Percentiles rank a stretch among this genome's conserved stretches.
These are phyloP conservation scores for Thielaviopsis musarum DNA, from an alignment of 2,329 filamentous ascomycete genomes.

Conservation along the genomic window DNA sequence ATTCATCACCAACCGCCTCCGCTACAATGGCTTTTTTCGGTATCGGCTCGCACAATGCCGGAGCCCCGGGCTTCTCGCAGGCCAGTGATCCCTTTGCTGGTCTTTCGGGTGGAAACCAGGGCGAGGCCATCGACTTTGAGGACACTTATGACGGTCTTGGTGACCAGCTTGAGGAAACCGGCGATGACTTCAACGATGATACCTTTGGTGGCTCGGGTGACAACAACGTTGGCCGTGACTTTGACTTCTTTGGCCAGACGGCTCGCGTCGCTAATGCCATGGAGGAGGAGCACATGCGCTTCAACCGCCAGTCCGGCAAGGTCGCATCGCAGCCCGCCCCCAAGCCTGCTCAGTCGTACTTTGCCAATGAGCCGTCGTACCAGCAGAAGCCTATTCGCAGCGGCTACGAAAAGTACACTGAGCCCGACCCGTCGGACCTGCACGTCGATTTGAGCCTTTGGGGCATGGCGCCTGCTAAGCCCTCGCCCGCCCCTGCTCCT, in stretches of 20 bases:
- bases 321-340: constrained; percentile 19
- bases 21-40: constrained; percentile 77
- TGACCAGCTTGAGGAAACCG: constrained; percentile 75
- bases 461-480: constrained; percentile 50
- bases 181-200: constrained; percentile 92
- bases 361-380: constrained; percentile 9
- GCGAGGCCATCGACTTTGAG: constrained; percentile 61
- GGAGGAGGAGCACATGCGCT: constrained; percentile 79
- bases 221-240: constrained; percentile 65
- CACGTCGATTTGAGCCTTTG: constrained; percentile 88
- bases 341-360: constrained; percentile 15
- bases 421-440: constrained; percentile 70
- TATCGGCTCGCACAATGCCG: constrained; percentile 48
- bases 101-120: constrained; percentile 45
- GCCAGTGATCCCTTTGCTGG: constrained; percentile 74
- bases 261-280: constrained; percentile 74
- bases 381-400: constrained; percentile 47
- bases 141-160: constrained; percentile 94
- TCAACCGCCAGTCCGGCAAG: constrained; percentile 45
- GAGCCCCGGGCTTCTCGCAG: constrained; percentile 68
- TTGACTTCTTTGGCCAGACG: constrained; percentile 91
- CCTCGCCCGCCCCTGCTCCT: constrained; percentile 20
- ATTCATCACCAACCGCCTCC: not conserved
- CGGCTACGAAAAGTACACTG: constrained; percentile 83
- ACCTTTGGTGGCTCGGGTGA: constrained; percentile 52